These are phyloP conservation scores for Schizothecium vesticola DNA, from an alignment of 495 filamentous ascomycete genomes.

Conservation along the genomic window DNA sequence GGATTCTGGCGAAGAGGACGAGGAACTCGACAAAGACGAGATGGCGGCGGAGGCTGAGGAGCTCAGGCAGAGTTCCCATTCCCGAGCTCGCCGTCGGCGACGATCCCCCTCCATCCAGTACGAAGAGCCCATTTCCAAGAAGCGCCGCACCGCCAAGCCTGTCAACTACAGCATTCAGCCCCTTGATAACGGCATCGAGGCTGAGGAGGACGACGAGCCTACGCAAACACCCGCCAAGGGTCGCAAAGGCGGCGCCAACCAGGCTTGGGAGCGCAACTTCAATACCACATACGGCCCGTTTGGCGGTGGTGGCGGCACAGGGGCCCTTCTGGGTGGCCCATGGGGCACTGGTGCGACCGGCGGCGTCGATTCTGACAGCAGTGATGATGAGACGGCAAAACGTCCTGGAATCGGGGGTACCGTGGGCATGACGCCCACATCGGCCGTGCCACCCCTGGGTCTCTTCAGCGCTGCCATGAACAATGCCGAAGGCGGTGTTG, in stretches of 20 bases:
- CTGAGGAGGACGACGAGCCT: constrained; percentile 62
- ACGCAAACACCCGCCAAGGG: constrained; percentile 65
- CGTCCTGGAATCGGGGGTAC: constrained; percentile 55
- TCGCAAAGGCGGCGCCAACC: constrained; percentile 47
- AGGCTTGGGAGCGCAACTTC: constrained; percentile 64
- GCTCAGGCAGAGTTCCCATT: constrained; percentile 43
- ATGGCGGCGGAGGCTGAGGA: constrained; percentile 73
- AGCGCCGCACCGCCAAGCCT: constrained; percentile 34
- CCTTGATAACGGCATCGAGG: constrained; percentile 61
- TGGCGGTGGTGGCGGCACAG: constrained; percentile 69
- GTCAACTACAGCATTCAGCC: constrained; percentile 59
- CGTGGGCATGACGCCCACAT: constrained; percentile 71
- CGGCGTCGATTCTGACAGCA: constrained; percentile 88
- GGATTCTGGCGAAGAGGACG: constrained; percentile 55
- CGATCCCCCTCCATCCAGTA: constrained; percentile 55
- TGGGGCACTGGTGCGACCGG: constrained; percentile 69
- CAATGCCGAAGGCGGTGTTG: constrained; percentile 56
- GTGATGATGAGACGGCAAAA: constrained; percentile 77
- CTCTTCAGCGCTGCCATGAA: constrained; percentile 30
- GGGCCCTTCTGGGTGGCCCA: constrained; percentile 70
- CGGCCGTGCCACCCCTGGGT: constrained; percentile 48
- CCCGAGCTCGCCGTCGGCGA: constrained; percentile 48
- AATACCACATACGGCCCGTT: constrained; percentile 89
- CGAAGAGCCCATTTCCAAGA: constrained; percentile 35
- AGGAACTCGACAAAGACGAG: constrained; percentile 62